A percentile compares a stretch with the other conserved stretches of the same genome.
These are phyloP conservation scores for Stachybotrys chartarum DNA, from an alignment of 2,329 filamentous ascomycete genomes.

Conservation along the genomic window DNA sequence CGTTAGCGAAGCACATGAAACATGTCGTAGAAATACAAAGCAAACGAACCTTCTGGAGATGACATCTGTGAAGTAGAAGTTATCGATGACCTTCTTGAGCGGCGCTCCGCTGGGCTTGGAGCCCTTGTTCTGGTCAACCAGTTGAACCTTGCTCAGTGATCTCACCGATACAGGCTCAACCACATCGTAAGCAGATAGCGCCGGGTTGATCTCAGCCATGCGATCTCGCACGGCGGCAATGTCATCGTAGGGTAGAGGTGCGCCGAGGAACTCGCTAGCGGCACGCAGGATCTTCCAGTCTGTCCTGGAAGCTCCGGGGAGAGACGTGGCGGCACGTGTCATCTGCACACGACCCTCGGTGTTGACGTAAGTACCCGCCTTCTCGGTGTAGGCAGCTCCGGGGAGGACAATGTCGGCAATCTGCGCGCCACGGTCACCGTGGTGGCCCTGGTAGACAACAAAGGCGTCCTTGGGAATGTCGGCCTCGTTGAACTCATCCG, in stretches of 20 bases:
- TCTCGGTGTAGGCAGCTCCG: constrained; percentile 94
- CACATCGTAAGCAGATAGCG: constrained; percentile 82
- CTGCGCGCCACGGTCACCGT: constrained; percentile 89
- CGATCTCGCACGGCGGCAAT: constrained; percentile 82
- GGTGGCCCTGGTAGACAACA: constrained; percentile 95
- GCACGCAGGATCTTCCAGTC: constrained; percentile 99
- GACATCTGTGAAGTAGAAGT: constrained; percentile 97
- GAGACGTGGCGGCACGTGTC: constrained; percentile 79
- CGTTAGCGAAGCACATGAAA: constrained; percentile 13
- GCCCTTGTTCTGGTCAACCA: constrained; percentile 95
- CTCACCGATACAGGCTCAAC: constrained; percentile 73
- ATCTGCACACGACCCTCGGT: constrained; percentile 95
- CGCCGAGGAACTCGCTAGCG: constrained; percentile 81
- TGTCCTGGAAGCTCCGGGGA: constrained; percentile 83
- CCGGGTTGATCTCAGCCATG: constrained; percentile 91
- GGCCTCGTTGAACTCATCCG: constrained; percentile 77
- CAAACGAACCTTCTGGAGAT: constrained; percentile 83
- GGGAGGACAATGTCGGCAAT: constrained; percentile 91
- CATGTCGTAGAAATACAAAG: constrained; percentile 8
- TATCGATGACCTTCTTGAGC: constrained; percentile 79
- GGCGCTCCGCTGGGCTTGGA: constrained; percentile 62
- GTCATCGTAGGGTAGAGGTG: constrained; percentile 86
- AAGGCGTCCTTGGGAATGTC: constrained; percentile 96
- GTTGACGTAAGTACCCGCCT: constrained; percentile 93
- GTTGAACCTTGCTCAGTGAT: constrained; percentile 81